Conservation (phyloP, 805 yeast genomes). For the Saccharomycopsis vini region DNA sequence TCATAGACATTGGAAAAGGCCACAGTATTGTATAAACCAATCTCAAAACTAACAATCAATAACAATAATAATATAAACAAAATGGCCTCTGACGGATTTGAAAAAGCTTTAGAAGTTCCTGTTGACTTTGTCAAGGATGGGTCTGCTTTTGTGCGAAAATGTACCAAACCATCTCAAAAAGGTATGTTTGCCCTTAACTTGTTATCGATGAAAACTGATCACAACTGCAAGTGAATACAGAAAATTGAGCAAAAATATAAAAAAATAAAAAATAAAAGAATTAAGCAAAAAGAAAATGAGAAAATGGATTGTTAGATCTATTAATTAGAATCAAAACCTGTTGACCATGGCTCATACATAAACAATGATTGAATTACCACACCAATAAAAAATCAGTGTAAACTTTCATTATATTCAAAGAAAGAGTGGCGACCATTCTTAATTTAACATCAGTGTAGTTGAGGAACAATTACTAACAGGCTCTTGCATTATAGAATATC, state of each 20-base stretch:
- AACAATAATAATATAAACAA: too few relatives aligned
- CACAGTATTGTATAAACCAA: too few relatives aligned
- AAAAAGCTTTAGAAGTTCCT: constrained; percentile 78
- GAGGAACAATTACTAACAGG: too few relatives aligned
- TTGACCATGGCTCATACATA: not conserved
- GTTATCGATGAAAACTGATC: not conserved
- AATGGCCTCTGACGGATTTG: constrained; percentile 52
- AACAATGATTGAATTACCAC: not conserved
- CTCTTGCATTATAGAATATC: constrained; percentile 62
- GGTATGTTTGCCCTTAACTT: constrained; percentile 34
- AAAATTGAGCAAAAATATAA: not conserved
- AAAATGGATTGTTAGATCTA: not conserved
- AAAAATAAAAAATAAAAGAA: too few relatives aligned
- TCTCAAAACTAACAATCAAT: too few relatives aligned
- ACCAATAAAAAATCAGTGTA: not conserved
- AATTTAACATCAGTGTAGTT: too few relatives aligned
- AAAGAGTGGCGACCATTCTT: too few relatives aligned
- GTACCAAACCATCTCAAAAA: constrained; percentile 85
- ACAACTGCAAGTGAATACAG: not conserved
- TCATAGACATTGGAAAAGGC: too few relatives aligned
- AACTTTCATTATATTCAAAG: too few relatives aligned
- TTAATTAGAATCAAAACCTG: not conserved
- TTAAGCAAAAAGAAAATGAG: too few relatives aligned
- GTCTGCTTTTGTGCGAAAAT: constrained; percentile 74
- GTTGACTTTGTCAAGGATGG: constrained; percentile 89